Conservation (phyloP, 75 land plant genomes). For the Selaginella moellendorffii region DNA sequence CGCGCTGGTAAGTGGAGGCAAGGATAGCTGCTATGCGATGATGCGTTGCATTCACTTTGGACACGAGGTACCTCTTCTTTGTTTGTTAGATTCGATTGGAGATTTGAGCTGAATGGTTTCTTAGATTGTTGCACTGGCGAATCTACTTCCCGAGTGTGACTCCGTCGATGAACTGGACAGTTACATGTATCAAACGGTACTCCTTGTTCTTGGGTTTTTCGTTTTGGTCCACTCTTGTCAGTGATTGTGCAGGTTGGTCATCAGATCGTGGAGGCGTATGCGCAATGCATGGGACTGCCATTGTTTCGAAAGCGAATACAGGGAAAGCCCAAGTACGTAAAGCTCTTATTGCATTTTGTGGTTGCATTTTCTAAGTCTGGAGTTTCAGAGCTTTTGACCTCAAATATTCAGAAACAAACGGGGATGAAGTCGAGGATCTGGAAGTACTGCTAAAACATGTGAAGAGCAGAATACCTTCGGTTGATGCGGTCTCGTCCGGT, state of each 20-base stretch:
- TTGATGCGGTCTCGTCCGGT: constrained; percentile 77
- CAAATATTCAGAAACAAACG: constrained; percentile 49
- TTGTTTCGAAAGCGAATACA: constrained; percentile 67
- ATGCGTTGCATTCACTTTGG: constrained; percentile 74
- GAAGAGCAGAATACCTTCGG: constrained; percentile 52
- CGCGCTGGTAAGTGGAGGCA: constrained; percentile 91
- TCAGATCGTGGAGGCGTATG: constrained; percentile 70
- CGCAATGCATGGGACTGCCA: constrained; percentile 94
- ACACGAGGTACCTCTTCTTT: constrained; percentile 47
- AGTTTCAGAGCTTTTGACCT: constrained; percentile 59
- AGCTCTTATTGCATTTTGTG: no score
- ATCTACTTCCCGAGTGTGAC: constrained; percentile 76
- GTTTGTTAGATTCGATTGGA: not conserved
- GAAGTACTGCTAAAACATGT: constrained; percentile 54
- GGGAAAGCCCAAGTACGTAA: constrained; percentile 56
- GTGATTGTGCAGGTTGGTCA: constrained; percentile 80
- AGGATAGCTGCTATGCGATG: constrained; percentile 98
- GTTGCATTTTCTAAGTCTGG: no score
- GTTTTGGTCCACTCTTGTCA: not conserved
- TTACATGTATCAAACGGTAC: constrained; percentile 98
- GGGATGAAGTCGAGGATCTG: constrained; percentile 97
- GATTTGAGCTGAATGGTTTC: not conserved
- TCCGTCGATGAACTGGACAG: constrained; percentile 85
- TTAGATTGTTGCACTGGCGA: constrained; percentile 94
- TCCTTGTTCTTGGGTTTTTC: constrained; percentile 2